phyloP scores from a whole-genome alignment of 1,284 basidiomycete species.

The Moniliophthora roreri region DNA sequence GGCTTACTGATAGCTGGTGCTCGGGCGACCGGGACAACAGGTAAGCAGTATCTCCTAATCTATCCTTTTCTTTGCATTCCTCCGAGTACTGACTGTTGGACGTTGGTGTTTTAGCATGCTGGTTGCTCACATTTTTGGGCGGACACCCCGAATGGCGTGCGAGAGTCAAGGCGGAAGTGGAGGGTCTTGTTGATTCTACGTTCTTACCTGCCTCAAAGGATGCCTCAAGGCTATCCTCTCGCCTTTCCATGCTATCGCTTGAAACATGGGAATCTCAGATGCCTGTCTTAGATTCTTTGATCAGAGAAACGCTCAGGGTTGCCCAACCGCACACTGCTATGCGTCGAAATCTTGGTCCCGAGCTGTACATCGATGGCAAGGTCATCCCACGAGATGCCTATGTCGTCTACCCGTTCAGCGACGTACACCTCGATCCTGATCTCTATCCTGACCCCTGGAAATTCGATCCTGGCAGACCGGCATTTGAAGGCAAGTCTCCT shows the following conservation, averaged over 20 bases:
- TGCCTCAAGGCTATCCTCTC: constrained; percentile 35
- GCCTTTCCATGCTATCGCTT: constrained; percentile 61
- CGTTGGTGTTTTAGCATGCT: constrained; percentile 47
- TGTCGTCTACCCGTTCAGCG: constrained; percentile 74
- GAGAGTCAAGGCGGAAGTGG: constrained; percentile 57
- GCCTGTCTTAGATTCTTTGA: constrained; percentile 67
- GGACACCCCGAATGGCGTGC: constrained; percentile 60
- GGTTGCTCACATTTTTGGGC: constrained; percentile 69
- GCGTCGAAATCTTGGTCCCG: constrained; percentile 71
- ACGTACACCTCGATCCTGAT: constrained; percentile 68
- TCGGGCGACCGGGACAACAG: constrained; percentile 71
- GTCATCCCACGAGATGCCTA: constrained; percentile 68
- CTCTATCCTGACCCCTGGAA: constrained; percentile 73
- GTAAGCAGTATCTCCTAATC: constrained; percentile 31
- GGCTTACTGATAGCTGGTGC: constrained; percentile 73
- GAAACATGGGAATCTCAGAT: constrained; percentile 65
- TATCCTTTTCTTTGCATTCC: constrained; percentile 12
- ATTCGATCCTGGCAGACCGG: constrained; percentile 60
- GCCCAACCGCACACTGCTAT: constrained; percentile 78
- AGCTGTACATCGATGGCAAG: constrained; percentile 62
- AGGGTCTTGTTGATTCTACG: constrained; percentile 52
- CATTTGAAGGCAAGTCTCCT: constrained; percentile 44
- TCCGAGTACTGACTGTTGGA: constrained; percentile 14
- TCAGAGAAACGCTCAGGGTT: constrained; percentile 71
- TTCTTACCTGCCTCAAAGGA: constrained; percentile 27